Percentiles rank a stretch among this genome's conserved stretches.
Conservation (phyloP, 2,329 filamentous ascomycete genomes). For the Neurospora crassa region DNA sequence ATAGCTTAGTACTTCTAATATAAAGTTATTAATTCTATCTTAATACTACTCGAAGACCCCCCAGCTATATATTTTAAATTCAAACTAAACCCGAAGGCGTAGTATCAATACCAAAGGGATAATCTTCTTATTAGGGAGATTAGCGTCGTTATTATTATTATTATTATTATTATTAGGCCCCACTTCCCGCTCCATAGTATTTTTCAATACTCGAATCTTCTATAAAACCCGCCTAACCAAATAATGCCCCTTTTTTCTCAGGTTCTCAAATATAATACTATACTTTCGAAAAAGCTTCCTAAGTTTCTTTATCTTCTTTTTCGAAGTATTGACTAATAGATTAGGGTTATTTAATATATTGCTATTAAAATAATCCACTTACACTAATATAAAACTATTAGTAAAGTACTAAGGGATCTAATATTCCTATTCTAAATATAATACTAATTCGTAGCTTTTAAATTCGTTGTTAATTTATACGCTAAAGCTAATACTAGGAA, state of each 20-base stretch:
- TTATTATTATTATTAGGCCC: neutral
- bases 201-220: neutral
- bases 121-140: neutral
- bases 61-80: neutral
- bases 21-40: neutral
- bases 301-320: neutral
- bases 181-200: neutral
- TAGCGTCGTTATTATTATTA: no score
- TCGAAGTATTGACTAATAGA: no score
- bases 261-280: neutral
- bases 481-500: no score
- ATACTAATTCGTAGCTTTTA: no score
- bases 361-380: no score
- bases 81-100: neutral
- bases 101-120: neutral
- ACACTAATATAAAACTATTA: rapidly evolving
- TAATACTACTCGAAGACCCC: neutral
- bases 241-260: neutral
- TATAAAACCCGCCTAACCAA: neutral
- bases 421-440: no score
- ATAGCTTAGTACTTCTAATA: neutral
- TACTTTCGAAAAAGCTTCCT: neutral
- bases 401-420: no score
- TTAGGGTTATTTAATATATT: no score
- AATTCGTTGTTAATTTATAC: no score